These are phyloP conservation scores for Graphilbum sp. DNA, from an alignment of 2,329 filamentous ascomycete species.

Conservation along the genomic window DNA sequence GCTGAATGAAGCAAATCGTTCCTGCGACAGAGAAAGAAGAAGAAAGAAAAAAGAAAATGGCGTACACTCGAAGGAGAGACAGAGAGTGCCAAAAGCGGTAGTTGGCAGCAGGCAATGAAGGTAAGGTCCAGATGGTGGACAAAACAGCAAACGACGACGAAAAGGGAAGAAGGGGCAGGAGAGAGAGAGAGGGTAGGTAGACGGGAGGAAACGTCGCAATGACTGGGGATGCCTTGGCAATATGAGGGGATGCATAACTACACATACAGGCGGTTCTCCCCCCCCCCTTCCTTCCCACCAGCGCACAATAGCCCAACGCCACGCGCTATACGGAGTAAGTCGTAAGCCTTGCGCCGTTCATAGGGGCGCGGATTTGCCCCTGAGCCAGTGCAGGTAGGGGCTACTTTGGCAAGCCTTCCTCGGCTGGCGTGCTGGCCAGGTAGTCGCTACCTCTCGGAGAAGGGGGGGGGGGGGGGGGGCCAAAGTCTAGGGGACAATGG, in stretches of 20 bases:
- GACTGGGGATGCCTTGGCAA: too few relatives aligned
- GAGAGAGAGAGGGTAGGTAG: background rate
- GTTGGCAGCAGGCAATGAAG: background rate
- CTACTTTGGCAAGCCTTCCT: too few relatives aligned
- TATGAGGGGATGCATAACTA: too few relatives aligned
- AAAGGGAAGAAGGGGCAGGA: background rate
- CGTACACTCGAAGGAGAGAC: background rate
- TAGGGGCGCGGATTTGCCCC: background rate
- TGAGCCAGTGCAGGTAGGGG: background rate
- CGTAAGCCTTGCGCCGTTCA: too few relatives aligned
- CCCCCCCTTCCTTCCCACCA: too few relatives aligned
- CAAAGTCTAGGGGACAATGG: background rate
- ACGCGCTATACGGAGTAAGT: too few relatives aligned
- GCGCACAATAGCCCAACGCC: too few relatives aligned
- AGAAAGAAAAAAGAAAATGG: background rate
- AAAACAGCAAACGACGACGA: background rate
- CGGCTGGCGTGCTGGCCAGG: background rate
- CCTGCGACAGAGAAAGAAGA: constrained; percentile 5
- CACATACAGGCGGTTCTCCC: too few relatives aligned
- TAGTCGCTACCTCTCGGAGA: background rate
- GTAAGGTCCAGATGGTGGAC: background rate
- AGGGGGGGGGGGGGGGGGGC: background rate
- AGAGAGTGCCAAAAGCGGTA: background rate
- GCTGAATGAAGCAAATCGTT: constrained; percentile 2
- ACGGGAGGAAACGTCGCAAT: background rate